Evolutionary conservation across 805 yeast genomes (phyloP), one percentile per base, ranked within the genome.

Genomic region (Kodamaea kaohsiungensis): DNA sequence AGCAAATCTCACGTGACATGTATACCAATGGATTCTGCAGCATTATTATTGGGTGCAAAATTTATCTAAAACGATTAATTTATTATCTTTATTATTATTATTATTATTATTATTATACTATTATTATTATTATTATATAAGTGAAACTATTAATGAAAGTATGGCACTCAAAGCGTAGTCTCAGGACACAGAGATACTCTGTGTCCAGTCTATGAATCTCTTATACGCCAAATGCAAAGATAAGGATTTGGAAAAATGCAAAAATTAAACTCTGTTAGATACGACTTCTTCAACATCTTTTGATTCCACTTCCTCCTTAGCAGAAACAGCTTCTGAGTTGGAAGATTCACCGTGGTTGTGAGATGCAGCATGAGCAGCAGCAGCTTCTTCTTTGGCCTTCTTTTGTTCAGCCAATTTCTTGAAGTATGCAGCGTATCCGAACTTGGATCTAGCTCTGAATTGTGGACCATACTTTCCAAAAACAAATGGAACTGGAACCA

Each of bases 401-500:
- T 62, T 61, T 40, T 57, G 55, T 30, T 55, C 61, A 15, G 68
- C 70, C 51, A 60, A 42, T 18, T 57, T 38, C 53, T 54, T 65
- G 56, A 65, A 56, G 58, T 53, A 54, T 0, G 88, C 86, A 53
- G 77, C 78, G 65, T 79, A 85, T 40, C 91, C 88, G 61, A 76
- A 88, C 59, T 75, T 78, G 2, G 91, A 85, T 43, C 61, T 69
- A 48, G 65, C 61, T 76, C 96, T 84, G 54, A 89, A 67, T 19
- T 51, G 54, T 8, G 83, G 76, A 19, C 93, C 95, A 69, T 77
- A 82, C 38, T 67, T 74, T 53, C 76, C 81, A 64, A 88, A 86
- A 8, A 84, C 65, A 84, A 89, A 88, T 10, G 93, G 93, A 49
- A 87, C 86, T 12, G 93, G 92, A 17, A 85, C 73, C 83, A 88